Evolutionary conservation across 768 basidiomycete genomes (phyloP).

Genomic region (Crassisporium funariophilum): DNA sequence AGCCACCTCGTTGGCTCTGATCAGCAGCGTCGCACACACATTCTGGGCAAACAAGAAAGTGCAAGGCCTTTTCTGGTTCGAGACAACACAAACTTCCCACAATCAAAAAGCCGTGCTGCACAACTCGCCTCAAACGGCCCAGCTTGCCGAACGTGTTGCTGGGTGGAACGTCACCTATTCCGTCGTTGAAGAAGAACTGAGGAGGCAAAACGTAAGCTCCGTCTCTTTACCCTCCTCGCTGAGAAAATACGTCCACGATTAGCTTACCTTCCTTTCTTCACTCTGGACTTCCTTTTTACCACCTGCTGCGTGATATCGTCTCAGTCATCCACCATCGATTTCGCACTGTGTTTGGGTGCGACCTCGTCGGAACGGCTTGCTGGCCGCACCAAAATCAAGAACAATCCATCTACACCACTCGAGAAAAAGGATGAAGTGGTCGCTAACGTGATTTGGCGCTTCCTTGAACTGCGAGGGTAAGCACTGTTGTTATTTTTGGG

Average conservation of each 20-base stretch:
- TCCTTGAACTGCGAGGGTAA: conserved; percentile 94
- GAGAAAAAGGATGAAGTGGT: conserved; percentile 99
- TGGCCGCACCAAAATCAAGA: conserved; percentile 74
- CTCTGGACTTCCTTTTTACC: conserved; percentile 12
- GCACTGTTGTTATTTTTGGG: conserved; percentile 30
- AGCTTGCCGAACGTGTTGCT: conserved; percentile 83
- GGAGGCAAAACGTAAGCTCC: conserved; percentile 89
- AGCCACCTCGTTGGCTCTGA: conserved; percentile 85
- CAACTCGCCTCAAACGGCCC: conserved; percentile 75
- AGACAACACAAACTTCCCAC: conserved; percentile 53
- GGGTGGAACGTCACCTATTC: conserved; percentile 89
- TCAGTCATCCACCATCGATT: conserved; percentile 97
- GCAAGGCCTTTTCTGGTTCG: conserved; percentile 75
- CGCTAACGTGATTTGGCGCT: conserved; percentile 97
- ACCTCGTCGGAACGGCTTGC: conserved; percentile 83
- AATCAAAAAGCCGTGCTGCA: conserved; percentile 66
- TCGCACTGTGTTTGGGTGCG: conserved; percentile 91
- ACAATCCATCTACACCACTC: conserved; percentile 50
- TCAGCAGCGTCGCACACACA: conserved; percentile 76
- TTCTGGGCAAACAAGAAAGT: conserved; percentile 85
- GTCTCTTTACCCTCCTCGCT: conserved; percentile 12
- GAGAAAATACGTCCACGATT: conserved; percentile 29
- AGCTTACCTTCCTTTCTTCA: conserved; percentile 18
- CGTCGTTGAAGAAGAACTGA: conserved; percentile 90
- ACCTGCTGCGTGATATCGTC: conserved; percentile 2